A percentile compares a stretch with the other conserved stretches of the same genome.
Evolutionary conservation across 2,329 filamentous ascomycete species (phyloP).

Genomic region (Penicillium sp.): DNA sequence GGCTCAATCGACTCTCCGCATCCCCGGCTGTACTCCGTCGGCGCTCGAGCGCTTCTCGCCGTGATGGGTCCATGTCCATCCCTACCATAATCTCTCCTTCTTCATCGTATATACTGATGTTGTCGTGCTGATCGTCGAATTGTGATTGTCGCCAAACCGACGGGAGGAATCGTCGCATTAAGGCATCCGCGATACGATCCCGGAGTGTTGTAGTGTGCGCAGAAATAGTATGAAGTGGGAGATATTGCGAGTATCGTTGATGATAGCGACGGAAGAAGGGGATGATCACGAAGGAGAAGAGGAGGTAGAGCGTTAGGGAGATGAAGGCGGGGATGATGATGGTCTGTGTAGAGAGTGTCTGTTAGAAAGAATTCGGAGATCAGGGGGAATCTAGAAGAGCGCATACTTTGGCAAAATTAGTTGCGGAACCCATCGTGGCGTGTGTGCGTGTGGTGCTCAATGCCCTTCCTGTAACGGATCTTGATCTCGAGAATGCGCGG

Average conservation of each 20-base stretch:
- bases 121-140: conserved; percentile 47
- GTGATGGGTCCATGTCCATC: conserved; percentile 46
- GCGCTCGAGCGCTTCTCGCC: conserved; percentile 36
- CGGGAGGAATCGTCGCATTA: conserved; percentile 40
- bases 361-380: no score
- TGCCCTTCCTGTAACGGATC: no score
- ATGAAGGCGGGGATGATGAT: conserved; percentile 62
- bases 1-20: conserved; percentile 54
- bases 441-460: no score
- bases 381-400: no score
- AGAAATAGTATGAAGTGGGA: conserved; percentile 53
- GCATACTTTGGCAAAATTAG: no score
- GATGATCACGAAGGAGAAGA: conserved; percentile 56
- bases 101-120: conserved; percentile 56
- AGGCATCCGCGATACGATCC: conserved; percentile 34
- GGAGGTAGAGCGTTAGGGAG: conserved; percentile 59
- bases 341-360: no score
- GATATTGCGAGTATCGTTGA: conserved; percentile 63
- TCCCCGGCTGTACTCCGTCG: conserved; percentile 36
- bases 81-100: conserved; percentile 49
- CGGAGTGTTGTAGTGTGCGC: conserved; percentile 49
- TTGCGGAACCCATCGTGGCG: no score
- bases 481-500: no score
- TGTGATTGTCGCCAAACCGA: no score
- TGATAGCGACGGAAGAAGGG: conserved; percentile 63